Evolutionary conservation across 1,284 basidiomycete genomes (phyloP).

Genomic region (Leccinum fallax): DNA sequence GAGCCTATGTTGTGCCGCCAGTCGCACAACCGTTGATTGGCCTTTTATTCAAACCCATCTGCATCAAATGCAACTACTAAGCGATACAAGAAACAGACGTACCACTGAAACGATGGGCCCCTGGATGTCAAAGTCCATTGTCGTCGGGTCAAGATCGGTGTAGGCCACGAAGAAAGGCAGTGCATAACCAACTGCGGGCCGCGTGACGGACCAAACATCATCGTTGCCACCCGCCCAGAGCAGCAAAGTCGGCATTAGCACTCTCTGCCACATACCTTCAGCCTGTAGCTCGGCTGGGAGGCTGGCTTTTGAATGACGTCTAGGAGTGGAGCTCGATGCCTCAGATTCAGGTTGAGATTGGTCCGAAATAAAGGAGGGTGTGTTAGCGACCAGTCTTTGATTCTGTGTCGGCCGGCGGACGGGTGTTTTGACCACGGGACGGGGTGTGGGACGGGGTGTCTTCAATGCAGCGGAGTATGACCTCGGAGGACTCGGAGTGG

Average conservation of each 20-base stretch:
- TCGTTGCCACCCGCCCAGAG: conserved; percentile 6
- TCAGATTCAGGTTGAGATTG: no score
- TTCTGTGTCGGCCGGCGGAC: no score
- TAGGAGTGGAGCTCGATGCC: background rate
- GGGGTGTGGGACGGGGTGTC: no score
- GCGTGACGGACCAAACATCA: background rate
- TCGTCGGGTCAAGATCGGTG: background rate
- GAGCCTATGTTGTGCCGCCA: background rate
- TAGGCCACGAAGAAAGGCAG: background rate
- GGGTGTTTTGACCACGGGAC: no score
- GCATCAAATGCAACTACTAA: background rate
- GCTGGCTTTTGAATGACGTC: background rate
- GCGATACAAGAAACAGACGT: background rate
- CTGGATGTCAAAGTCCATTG: background rate
- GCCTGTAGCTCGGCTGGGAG: background rate
- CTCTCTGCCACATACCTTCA: background rate
- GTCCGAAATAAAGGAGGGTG: no score
- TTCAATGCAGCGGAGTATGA: no score
- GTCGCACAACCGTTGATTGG: background rate
- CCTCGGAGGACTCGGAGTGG: no score
- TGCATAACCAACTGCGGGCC: background rate
- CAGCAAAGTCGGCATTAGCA: background rate
- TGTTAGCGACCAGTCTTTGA: no score
- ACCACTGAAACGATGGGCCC: conserved; percentile 2
- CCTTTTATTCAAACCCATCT: background rate